Base-by-base conservation (phyloP, 2,329 filamentous ascomycete species). In the Coniochaeta prunicola region DNA sequence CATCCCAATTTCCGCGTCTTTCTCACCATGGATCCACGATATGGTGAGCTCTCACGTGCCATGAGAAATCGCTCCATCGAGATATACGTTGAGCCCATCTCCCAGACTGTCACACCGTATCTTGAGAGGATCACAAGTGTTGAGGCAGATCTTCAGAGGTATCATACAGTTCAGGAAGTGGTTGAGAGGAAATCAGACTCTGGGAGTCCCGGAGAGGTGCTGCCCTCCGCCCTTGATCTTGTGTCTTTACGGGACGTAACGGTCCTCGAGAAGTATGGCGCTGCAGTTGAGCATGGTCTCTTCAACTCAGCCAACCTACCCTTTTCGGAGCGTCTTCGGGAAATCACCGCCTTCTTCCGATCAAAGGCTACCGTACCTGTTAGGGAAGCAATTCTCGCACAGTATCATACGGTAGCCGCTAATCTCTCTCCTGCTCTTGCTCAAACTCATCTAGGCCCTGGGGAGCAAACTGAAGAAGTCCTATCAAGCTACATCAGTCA, bases 11-110 rank as follows among this genome's bases (percentile, higher is more conserved):
- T 99, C 73, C 84, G 93, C 59, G 86, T 99, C 21, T 97, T 99
- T 73, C 77, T 99, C 70, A 97, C 93, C 0, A 89, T 96, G 77
- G 93, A 99, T 71, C 87, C 94, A 53, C 85, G 88, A 56, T 90
- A 96, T 71, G 96, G 94, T 19, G 94, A 99, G 71, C 79, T 99
- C 9, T 99, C 94, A 3, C 84, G 94, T 62, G 94, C 94, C 0
- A 99, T 99, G 94, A 83, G 96, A 59, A 99, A 99, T 73, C 85
- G 94, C 71, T 92, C 92, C 55, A 82, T 97, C 28, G 96, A 99
- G 73, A 88, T 99, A 10, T 94, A 87, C 67, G 78, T 99, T 53
- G 79, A 86, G 62, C 71, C 72, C 7, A 68, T 75, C 4, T 73
- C 73, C 1, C 71, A 75, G 1, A 61, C 45, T 12, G 62, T 64